Evolutionary conservation across 1,139 yeast species (phyloP), one percentile per base, ranked within the genome.

Genomic region (Zygoascus sp.): DNA sequence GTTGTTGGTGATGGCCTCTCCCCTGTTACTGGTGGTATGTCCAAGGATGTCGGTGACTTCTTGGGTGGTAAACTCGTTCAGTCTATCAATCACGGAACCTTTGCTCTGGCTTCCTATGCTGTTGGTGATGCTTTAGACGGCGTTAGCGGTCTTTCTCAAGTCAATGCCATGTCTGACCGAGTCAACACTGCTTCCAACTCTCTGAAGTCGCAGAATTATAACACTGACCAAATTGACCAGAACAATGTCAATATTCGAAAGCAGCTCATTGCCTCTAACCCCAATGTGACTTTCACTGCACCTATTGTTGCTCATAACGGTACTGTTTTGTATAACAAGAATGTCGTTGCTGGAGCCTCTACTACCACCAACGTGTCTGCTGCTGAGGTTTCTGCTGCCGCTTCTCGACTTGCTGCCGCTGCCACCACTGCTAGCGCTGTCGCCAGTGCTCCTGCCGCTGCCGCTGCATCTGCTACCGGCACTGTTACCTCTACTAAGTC

Each of bases 41-140:
- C 48, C 13, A 36, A 45, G 20, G 19, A 20, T 13, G 34, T 45
- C 41, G 25, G 44, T 16, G 32, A 45, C 39, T 45, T 45, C 32
- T 34, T 41, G 15, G 41, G 42, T 32, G 48, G 48, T 5, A 21
- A 23, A 23, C 44, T 45, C 16, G 19, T 45, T 21, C 48, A 45
- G 19, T 45, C 48, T 17, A 19, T 45, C n/a, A 45, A 47, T 35
- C 48, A 45, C 32, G 48, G 48, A 4, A 45, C 48, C 30, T 45
- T 45, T 36, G 44, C 48, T 15, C 30, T 45, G 39, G 44, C 44
- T 21, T 45, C 48, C 22, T 41, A 45, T 21, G 25, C 20, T 34
- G 15, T 36, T 17, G 48, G 48, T 20, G 40, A 44, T 21, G 39
- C 37, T n/a, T 9, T 42, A 4, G 49, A 46, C 17, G 32, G 25